These are phyloP conservation scores for Agaricus subrufescens DNA, from an alignment of 768 basidiomycete species.

Conservation along the genomic window DNA sequence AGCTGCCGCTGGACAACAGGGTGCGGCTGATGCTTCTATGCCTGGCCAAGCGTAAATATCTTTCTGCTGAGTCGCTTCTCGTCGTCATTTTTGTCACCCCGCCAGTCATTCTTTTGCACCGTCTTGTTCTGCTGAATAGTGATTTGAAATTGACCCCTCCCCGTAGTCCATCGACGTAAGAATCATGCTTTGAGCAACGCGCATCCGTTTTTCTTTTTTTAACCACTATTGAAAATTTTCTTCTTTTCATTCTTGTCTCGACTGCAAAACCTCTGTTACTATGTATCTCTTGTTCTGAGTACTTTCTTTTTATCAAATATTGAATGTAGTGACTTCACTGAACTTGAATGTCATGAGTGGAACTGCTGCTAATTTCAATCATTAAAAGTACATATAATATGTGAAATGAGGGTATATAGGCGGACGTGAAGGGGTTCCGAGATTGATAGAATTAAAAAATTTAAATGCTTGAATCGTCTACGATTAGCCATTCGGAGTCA, in stretches of 20 bases:
- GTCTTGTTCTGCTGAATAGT: slow-evolving; percentile 16
- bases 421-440: slow-evolving; percentile 5
- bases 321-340: slow-evolving; percentile 9
- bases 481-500: slow-evolving; percentile 91
- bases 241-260: slow-evolving; percentile 19
- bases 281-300: slow-evolving; percentile 14
- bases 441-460: slow-evolving; percentile 3
- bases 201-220: not conserved
- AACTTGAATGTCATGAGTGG: not conserved
- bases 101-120: slow-evolving; percentile 23
- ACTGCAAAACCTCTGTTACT: slow-evolving; percentile 12
- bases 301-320: slow-evolving; percentile 15
- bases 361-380: not conserved
- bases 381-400: slow-evolving; percentile 18
- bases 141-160: slow-evolving; percentile 12
- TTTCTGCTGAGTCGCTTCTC: slow-evolving; percentile 12
- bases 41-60: slow-evolving; percentile 38
- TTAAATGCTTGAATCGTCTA: slow-evolving; percentile 35
- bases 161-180: slow-evolving; percentile 12
- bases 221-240: not conserved
- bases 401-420: slow-evolving; percentile 27
- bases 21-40: slow-evolving; percentile 52
- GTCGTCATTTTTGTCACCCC: slow-evolving; percentile 15
- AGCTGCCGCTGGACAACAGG: slow-evolving; percentile 50
- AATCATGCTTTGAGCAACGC: slow-evolving; percentile 17